Conservation (phyloP, 805 yeast species). For the Candida saitoana region DNA sequence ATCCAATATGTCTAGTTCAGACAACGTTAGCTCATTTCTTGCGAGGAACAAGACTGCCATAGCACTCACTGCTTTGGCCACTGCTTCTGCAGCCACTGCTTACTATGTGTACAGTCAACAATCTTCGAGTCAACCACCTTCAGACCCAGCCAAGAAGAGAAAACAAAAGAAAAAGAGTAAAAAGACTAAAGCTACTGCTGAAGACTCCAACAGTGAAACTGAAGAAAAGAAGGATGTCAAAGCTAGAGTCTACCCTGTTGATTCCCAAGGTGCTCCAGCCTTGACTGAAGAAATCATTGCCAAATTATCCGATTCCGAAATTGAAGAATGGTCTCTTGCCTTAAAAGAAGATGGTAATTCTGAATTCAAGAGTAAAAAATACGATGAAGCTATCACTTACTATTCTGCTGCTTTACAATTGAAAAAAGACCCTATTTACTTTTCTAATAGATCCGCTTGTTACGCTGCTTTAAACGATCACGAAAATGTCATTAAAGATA, state of each 20-base stretch:
- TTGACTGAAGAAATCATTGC: constrained; percentile 45
- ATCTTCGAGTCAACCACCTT: constrained; percentile 10
- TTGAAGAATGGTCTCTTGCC: constrained; percentile 62
- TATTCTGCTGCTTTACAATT: constrained; percentile 75
- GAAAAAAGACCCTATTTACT: constrained; percentile 81
- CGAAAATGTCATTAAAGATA: constrained; percentile 83
- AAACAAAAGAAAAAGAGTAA: constrained; percentile 48
- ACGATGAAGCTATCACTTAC: constrained; percentile 69
- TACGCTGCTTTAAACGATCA: constrained; percentile 76
- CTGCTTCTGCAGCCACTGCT: constrained; percentile 61
- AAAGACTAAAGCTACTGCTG: constrained; percentile 16
- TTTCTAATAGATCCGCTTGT: constrained; percentile 95
- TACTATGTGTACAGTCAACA: constrained; percentile 44
- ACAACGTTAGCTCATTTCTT: constrained; percentile 28
- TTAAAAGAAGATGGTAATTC: constrained; percentile 89
- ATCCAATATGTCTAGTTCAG: constrained; percentile 15
- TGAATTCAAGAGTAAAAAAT: constrained; percentile 66
- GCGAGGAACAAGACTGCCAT: constrained; percentile 60
- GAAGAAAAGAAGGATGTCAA: constrained; percentile 25
- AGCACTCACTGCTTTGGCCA: constrained; percentile 58
- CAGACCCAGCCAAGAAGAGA: constrained; percentile 31
- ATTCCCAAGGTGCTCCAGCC: constrained; percentile 54
- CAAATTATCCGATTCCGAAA: constrained; percentile 46
- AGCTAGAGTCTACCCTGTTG: constrained; percentile 47
- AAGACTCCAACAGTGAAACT: constrained; percentile 9